Evolutionary conservation across 768 basidiomycete genomes (phyloP), one percentile per base, ranked within the genome.

Genomic region (Tylopilus subfusipes): DNA sequence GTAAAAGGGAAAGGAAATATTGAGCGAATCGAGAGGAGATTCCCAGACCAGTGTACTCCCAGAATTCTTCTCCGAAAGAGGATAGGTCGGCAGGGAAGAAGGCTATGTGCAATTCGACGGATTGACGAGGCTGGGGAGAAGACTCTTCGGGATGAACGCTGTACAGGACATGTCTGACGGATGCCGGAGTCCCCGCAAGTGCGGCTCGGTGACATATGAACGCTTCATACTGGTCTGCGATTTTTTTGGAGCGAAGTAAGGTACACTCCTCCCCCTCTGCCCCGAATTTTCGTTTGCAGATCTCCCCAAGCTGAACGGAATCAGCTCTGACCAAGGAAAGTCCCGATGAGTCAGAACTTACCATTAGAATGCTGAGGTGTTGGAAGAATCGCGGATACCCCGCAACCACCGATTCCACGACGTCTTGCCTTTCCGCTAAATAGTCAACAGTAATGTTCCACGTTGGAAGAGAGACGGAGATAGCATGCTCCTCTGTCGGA

Each of bases 321-420:
- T 33, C 33, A 44, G 50, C 12, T 13, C n/a, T n/a, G n/a, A n/a
- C n/a, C n/a, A n/a, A n/a, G n/a, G n/a, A n/a, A n/a, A n/a, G n/a
- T n/a, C 45, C 25, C n/a, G 34, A n/a, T n/a, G 16, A 18, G 19
- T 42, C 44, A 50, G n/a, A n/a, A 71, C 80, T 58, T 64, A 93
- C 95, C 78, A 91, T 90, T 64, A 82, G 81, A 40, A 97, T 93
- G 57, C 79, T 86, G 25, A 83, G 73, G 69, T 97, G 90, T 49
- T 98, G 88, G 72, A 96, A 97, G 72, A 98, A 98, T 49, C 96
- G 76, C 0, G 96, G 96, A 66, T 98, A 99, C 5, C 95, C 96
- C 5, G 84, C 81, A 39, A 89, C 82, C 94, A 96, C 92, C 8
- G 72, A 75, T 53, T 88, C 80, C 1, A 88, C 65, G 7, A 98